Conservation (phyloP, 2,329 filamentous ascomycete species). For the Colletotrichum tamarilloi region DNA sequence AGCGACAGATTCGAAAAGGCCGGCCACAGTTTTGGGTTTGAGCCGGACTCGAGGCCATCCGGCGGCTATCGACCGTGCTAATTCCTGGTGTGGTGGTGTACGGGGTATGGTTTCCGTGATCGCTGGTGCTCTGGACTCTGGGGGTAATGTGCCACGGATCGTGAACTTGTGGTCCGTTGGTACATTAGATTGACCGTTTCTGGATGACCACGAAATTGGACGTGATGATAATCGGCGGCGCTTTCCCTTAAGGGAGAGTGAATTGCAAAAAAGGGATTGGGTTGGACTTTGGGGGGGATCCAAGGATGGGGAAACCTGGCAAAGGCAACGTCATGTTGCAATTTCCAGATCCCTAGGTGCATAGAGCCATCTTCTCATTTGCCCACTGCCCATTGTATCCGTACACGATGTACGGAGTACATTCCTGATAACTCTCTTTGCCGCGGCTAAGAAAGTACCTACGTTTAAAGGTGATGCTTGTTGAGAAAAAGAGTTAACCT, state of each 20-base stretch:
- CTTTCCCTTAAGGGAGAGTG: neutral
- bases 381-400: neutral
- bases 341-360: conserved; percentile 20
- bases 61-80: neutral
- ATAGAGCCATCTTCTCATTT: neutral
- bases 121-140: too few species aligned
- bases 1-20: neutral
- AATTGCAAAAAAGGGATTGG: neutral
- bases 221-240: conserved; percentile 14
- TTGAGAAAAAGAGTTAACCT: neutral
- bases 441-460: neutral
- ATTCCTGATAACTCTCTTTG: conserved; percentile 13
- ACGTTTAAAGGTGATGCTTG: neutral
- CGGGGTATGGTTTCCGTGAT: neutral
- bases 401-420: too few species aligned
- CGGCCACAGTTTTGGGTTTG: neutral
- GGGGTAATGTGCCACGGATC: too few species aligned
- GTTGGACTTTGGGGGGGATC: neutral
- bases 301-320: neutral
- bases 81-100: neutral
- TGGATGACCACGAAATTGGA: neutral
- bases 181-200: neutral
- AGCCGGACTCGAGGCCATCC: neutral
- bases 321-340: conserved; percentile 15
- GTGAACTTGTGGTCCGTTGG: too few species aligned